A percentile compares a stretch with the other conserved stretches of the same genome.
phyloP scores from a whole-genome alignment of 495 filamentous ascomycete species.

The Parathielavia appendiculata region DNA sequence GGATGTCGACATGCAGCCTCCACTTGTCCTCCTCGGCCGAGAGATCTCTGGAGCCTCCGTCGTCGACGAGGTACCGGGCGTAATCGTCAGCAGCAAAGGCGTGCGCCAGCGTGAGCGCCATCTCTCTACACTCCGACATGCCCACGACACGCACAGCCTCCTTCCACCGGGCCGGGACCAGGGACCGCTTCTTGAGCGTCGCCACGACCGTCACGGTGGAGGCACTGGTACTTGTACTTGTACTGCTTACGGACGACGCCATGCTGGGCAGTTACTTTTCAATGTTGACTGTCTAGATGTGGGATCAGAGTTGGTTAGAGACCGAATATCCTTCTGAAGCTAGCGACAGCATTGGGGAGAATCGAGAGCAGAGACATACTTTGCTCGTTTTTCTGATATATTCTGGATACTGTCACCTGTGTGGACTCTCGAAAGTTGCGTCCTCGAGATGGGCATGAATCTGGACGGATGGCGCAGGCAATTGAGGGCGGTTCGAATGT shows the following conservation, averaged over 20 bases:
- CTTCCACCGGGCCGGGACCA: conserved; percentile 44
- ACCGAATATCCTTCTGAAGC: not conserved
- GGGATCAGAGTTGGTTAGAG: not conserved
- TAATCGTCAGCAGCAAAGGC: conserved; percentile 73
- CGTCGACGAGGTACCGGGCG: conserved; percentile 62
- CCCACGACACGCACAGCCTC: conserved; percentile 53
- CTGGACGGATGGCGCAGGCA: conserved; percentile 65
- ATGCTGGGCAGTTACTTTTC: conserved; percentile 27
- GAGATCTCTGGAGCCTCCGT: not conserved
- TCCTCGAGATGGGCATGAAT: conserved; percentile 67
- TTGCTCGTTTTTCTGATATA: conserved; percentile 39
- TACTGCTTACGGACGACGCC: conserved; percentile 20
- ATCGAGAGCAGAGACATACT: not conserved
- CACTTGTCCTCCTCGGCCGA: conserved; percentile 54
- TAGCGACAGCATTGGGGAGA: not conserved
- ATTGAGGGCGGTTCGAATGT: conserved; percentile 61
- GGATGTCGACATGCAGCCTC: conserved; percentile 66
- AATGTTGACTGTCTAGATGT: not conserved
- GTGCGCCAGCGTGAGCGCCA: conserved; percentile 61
- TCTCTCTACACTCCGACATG: conserved; percentile 60
- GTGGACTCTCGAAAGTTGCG: conserved; percentile 65
- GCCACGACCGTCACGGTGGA: conserved; percentile 9
- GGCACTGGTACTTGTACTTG: conserved; percentile 25
- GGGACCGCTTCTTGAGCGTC: conserved; percentile 42
- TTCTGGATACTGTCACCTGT: conserved; percentile 60